Percentiles rank a stretch among this genome's conserved stretches.
These are phyloP conservation scores for Fusarium phyllophilum DNA, from an alignment of 2,329 filamentous ascomycete genomes.

Conservation along the genomic window DNA sequence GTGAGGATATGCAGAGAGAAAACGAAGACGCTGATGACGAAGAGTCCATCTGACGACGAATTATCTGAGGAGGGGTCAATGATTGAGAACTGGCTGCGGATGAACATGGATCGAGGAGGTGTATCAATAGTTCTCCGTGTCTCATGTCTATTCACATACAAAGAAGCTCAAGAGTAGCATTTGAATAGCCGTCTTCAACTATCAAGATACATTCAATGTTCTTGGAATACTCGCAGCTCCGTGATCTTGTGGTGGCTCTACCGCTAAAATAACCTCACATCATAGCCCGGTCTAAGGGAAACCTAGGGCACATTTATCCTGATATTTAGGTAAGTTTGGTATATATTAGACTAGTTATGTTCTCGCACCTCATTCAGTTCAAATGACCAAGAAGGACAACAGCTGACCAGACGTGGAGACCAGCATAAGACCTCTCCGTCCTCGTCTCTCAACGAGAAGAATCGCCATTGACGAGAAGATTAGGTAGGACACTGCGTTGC, in stretches of 20 bases:
- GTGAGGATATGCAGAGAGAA: neutral
- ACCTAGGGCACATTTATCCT: no score
- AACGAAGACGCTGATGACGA: neutral
- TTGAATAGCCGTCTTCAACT: no score
- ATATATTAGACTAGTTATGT: no score
- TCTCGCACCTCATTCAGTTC: neutral
- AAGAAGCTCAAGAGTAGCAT: neutral
- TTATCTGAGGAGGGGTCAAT: neutral
- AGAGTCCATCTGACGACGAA: neutral
- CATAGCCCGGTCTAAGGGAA: neutral
- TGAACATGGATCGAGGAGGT: neutral
- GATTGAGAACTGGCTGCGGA: neutral
- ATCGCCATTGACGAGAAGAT: slow-evolving; percentile 22
- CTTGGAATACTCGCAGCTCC: neutral
- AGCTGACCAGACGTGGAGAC: slow-evolving; percentile 24
- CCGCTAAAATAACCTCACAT: neutral
- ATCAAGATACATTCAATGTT: no score
- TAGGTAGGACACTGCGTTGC: slow-evolving; percentile 46
- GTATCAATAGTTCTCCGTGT: neutral
- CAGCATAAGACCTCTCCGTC: slow-evolving; percentile 27
- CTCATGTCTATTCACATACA: no score
- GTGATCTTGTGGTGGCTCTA: neutral
- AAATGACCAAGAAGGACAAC: slow-evolving; percentile 24
- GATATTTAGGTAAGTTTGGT: no score
- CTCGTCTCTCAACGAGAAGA: slow-evolving; percentile 15